A percentile compares a stretch with the other conserved stretches of the same genome.
Conservation (phyloP, 805 yeast species). For the Ogataea parapolymorpha region DNA sequence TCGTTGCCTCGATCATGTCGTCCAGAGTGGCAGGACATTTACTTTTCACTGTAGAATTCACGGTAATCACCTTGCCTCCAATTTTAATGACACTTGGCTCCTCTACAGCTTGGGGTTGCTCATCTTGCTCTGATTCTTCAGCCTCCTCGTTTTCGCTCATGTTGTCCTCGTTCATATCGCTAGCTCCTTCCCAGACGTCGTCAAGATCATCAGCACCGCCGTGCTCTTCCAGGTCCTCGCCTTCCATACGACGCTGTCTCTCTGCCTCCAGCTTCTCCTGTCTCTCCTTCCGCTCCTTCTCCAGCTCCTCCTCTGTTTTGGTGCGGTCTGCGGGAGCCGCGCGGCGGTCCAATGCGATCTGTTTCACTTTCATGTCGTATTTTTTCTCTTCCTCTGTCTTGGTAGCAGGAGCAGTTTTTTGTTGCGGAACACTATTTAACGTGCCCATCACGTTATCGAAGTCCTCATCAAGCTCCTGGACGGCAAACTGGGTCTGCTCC, state of each 20-base stretch:
- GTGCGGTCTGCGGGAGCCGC: conserved; percentile 82
- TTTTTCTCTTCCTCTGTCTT: conserved; percentile 43
- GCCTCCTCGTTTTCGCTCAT: conserved; percentile 37
- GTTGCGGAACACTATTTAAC: conserved; percentile 28
- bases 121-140: conserved; percentile 14
- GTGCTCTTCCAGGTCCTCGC: conserved; percentile 41
- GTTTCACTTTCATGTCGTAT: conserved; percentile 65
- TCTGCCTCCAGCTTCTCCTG: conserved; percentile 63
- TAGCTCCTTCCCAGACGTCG: conserved; percentile 65
- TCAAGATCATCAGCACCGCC: conserved; percentile 63
- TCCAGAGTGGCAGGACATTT: conserved; percentile 49
- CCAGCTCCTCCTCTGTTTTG: conserved; percentile 70
- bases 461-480: conserved; percentile 67
- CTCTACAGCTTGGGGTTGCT: conserved; percentile 3
- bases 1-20: conserved; percentile 37
- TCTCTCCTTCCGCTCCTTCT: conserved; percentile 56
- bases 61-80: conserved; percentile 31
- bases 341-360: conserved; percentile 65
- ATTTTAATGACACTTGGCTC: conserved; percentile 30
- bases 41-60: conserved; percentile 16
- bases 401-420: conserved; percentile 28
- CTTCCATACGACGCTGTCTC: conserved; percentile 72
- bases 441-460: conserved; percentile 62
- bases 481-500: conserved; percentile 54
- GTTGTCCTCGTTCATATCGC: conserved; percentile 38